Evolutionary conservation across 2,329 filamentous ascomycete genomes (phyloP), one percentile per base, ranked within the genome.

Genomic region (Apiospora pterosperma): DNA sequence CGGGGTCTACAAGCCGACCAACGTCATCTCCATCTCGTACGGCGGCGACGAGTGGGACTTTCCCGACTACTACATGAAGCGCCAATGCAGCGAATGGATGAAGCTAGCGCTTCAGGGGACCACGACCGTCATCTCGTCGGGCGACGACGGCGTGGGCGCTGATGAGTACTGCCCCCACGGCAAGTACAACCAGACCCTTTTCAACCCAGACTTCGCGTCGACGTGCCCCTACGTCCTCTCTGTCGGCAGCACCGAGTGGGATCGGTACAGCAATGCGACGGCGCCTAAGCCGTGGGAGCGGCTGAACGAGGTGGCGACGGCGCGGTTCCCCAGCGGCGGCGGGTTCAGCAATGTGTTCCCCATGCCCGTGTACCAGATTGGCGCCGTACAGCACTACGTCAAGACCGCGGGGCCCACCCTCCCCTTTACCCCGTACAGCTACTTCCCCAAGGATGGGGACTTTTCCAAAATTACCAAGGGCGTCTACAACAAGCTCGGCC

Each of bases 211-310:
- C 3, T 89, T 87, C 72, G 86, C 86, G 0, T 82, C 82, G 1
- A 78, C 80, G 1, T 88, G 86, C 68, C 84, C 85, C 0, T 89
- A 83, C 68, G 81, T 89, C 44, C 88, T 86, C 0, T 73, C 83
- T 0, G 85, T 89, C 1, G 87, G 87, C 25, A 86, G 82, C 0
- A 89, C 87, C 0, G 65, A 59, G 61, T 86, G 87, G 1, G 88
- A 90, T 71, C 73, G 72, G 39, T 82, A 82, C 6, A 80, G 83
- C 58, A 71, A 80, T 25, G 63, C 36, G 23, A 69, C 69, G 1
- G 11, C 68, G 12, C 59, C 63, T 16, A 14, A 23, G n/a, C 68
- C 67, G 16, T 68, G 65, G 21, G 67, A 70, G 64, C 63, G 66
- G 48, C 62, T 71, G n/a, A 63, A 68, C 64, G 70, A 70, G 63